phyloP scores from a whole-genome alignment of 2,329 filamentous ascomycete species.

The Aspergillus ruber region DNA sequence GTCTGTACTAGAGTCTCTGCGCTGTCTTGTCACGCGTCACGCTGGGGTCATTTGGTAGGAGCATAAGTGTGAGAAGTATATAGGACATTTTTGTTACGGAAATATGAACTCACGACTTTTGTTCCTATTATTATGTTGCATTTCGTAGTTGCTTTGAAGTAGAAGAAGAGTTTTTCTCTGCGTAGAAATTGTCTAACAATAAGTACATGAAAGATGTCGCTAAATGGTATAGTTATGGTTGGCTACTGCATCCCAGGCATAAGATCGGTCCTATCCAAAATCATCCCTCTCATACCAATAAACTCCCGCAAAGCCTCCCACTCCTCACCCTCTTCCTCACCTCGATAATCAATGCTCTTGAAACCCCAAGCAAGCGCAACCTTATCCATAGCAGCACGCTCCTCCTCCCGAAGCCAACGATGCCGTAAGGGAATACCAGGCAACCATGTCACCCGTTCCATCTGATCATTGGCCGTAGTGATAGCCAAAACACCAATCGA shows the following conservation, averaged over 20 bases:
- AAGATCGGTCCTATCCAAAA: constrained; percentile 79
- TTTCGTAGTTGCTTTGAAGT: constrained; percentile 4
- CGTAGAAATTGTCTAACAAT: constrained; percentile 4
- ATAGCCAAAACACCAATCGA: constrained; percentile 78
- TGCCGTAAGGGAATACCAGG: constrained; percentile 72
- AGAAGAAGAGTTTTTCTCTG: background rate
- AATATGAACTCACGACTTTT: constrained; percentile 27
- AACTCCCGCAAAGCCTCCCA: constrained; percentile 84
- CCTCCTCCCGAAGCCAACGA: constrained; percentile 83
- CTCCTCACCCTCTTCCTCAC: constrained; percentile 84
- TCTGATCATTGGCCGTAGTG: constrained; percentile 87
- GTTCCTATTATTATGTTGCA: constrained; percentile 15
- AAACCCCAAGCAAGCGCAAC: constrained; percentile 91
- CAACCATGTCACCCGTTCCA: constrained; percentile 87
- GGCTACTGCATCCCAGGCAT: constrained; percentile 85
- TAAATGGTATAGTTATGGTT: constrained; percentile 2
- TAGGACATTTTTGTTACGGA: constrained; percentile 22
- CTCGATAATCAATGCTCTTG: constrained; percentile 68
- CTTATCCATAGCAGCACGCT: constrained; percentile 77
- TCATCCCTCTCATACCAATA: constrained; percentile 75
- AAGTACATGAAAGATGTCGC: background rate
- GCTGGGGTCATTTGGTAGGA: constrained; percentile 17
- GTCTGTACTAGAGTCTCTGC: constrained; percentile 71
- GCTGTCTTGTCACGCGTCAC: constrained; percentile 18
- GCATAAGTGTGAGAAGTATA: constrained; percentile 19